Evolutionary conservation across 352 stramenopile genomes (phyloP), one percentile per base, ranked within the genome.

Genomic region (Hyaloperonospora arabidopsidis): DNA sequence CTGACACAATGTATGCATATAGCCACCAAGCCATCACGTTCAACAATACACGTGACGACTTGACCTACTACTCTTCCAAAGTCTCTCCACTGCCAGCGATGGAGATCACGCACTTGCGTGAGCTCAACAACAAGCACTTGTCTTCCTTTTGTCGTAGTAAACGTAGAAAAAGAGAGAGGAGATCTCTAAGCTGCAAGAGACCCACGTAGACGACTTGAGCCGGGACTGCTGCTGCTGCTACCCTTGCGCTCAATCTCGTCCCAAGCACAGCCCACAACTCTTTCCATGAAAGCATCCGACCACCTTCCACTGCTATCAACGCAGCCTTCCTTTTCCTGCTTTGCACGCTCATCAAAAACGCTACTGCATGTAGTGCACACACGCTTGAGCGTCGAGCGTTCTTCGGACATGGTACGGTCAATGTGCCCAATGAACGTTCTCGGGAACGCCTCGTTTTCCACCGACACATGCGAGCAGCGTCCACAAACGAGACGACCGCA

Each of bases 401-500:
- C 68, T 22, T 82, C 65, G 43, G 76, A 67, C 5, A 65, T 52
- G 13, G 70, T 69, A 19, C 55, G 59, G 45, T 72, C 66, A 13
- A 75, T 63, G 35, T 79, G 61, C 5, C 61, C 61, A 5, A 72
- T 64, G 45, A 91, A 93, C 2, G 69, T 66, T 55, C 72, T 62
- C 8, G 83, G 79, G 54, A 91, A 93, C 18, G 78, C 76, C 28
- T 76, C 77, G 45, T 65, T 78, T 43, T 89, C 79, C 10, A 94
- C 67, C 12, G 75, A 87, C 13, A 85, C 70, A 46, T 87, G 67
- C 45, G 79, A 86, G 58, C 84, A 94, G 49, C 85, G 66, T 14
- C 80, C 77, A 49, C 84, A 94, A 49, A 84, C 82, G 23, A 94
- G 66, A 12, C 82, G 79, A 0, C 83, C 84, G 54, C 84, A 95